phyloP scores from a whole-genome alignment of 2,329 filamentous ascomycete species.

The Magnaporthiopsis poae region DNA sequence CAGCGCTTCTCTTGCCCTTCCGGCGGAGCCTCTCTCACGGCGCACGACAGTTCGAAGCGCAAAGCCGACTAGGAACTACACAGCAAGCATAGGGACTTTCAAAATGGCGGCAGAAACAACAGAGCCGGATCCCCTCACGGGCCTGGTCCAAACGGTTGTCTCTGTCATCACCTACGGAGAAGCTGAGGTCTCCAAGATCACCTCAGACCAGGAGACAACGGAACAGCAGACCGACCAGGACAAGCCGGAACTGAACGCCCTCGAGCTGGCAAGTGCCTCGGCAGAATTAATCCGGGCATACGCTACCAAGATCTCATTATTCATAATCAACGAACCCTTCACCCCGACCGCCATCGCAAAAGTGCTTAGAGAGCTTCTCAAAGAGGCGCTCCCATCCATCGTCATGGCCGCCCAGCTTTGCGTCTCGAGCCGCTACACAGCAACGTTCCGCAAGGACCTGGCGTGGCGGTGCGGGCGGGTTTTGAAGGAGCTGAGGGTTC shows the following conservation, averaged over 20 bases:
- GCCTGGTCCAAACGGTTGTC: constrained; percentile 27
- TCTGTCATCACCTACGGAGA: constrained; percentile 34
- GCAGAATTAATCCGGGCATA: constrained; percentile 69
- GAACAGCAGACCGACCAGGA: constrained; percentile 12
- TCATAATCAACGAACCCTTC: constrained; percentile 79
- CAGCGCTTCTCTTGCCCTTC: no score
- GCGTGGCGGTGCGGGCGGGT: constrained; percentile 48
- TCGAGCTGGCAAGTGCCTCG: constrained; percentile 62
- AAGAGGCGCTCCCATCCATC: constrained; percentile 63
- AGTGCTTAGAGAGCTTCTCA: constrained; percentile 62
- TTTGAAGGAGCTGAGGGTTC: constrained; percentile 50
- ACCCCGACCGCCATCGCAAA: constrained; percentile 64
- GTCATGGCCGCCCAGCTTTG: constrained; percentile 62
- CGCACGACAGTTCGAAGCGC: background rate
- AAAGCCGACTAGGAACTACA: background rate
- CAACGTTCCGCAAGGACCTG: constrained; percentile 53
- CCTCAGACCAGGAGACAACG: constrained; percentile 19
- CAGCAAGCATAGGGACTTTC: background rate
- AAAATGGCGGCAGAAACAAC: background rate
- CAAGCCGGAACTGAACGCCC: constrained; percentile 35
- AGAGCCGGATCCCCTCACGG: constrained; percentile 24
- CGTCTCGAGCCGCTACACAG: constrained; percentile 50
- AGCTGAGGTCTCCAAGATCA: constrained; percentile 29
- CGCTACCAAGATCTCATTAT: constrained; percentile 74
- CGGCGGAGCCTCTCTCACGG: background rate